Percentiles rank a stretch among this genome's conserved stretches.
Evolutionary conservation across 2,329 filamentous ascomycete species (phyloP).

Genomic region (Penicillium hesseltinei): DNA sequence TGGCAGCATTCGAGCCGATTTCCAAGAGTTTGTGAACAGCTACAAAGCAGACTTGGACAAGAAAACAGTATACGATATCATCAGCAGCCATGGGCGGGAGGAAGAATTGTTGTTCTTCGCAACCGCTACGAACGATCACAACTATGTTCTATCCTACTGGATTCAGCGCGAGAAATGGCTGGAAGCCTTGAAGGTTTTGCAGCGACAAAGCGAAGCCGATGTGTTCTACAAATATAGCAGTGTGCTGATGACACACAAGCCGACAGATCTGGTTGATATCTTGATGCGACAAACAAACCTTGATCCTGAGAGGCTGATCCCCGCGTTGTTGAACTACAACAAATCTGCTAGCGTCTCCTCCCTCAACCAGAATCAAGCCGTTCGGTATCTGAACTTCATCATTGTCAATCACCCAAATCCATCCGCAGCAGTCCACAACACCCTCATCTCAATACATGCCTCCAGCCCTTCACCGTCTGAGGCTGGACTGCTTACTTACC

Average conservation of each 20-base stretch:
- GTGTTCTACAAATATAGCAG: conserved; percentile 97
- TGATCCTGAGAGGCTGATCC: conserved; percentile 83
- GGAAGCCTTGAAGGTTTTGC: conserved; percentile 82
- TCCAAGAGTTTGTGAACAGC: conserved; percentile 79
- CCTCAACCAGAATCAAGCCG: conserved; percentile 78
- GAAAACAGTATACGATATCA: conserved; percentile 92
- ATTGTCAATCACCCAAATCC: conserved; percentile 78
- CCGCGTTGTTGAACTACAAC: conserved; percentile 91
- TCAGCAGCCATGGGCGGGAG: conserved; percentile 91
- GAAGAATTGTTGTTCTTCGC: conserved; percentile 91
- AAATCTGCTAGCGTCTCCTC: conserved; percentile 61
- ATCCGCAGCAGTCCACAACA: conserved; percentile 91
- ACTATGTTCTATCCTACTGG: conserved; percentile 96
- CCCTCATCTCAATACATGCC: conserved; percentile 91
- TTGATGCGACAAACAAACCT: conserved; percentile 87
- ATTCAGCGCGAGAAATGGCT: conserved; percentile 90
- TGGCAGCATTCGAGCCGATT: conserved; percentile 69
- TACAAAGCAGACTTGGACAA: conserved; percentile 85
- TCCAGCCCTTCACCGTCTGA: conserved; percentile 81
- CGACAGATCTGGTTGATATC: conserved; percentile 87
- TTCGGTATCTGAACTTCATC: conserved; percentile 89
- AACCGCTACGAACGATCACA: conserved; percentile 82
- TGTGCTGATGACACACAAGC: conserved; percentile 88
- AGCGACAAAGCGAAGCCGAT: conserved; percentile 86
- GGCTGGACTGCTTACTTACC: conserved; percentile 78